These are phyloP conservation scores for Ogataea angusta DNA, from an alignment of 805 yeast species.

Conservation along the genomic window DNA sequence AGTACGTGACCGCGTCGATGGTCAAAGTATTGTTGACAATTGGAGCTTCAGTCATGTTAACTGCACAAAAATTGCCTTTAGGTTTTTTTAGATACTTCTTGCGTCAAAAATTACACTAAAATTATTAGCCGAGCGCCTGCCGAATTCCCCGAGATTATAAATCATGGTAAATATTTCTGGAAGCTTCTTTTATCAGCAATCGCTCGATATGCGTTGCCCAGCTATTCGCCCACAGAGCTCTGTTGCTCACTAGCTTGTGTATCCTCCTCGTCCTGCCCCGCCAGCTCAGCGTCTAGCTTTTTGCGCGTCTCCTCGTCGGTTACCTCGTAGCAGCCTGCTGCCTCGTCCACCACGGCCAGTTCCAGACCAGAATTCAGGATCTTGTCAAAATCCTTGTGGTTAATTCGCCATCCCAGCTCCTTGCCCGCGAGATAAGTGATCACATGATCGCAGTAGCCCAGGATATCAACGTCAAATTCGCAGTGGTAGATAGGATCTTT, in stretches of 20 bases:
- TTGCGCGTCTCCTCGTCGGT: slow-evolving; percentile 29
- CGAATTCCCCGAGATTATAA: neutral
- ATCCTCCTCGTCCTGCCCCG: neutral
- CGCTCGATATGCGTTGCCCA: neutral
- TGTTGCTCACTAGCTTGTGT: neutral
- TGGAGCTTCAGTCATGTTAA: neutral
- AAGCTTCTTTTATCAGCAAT: neutral
- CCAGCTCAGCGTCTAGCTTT: neutral
- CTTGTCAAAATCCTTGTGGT: slow-evolving; percentile 48
- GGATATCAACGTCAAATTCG: slow-evolving; percentile 71
- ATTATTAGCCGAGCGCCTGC: neutral
- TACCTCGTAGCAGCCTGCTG: slow-evolving; percentile 35
- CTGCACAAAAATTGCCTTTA: no score
- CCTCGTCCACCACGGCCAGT: slow-evolving; percentile 27
- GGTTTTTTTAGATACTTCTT: neutral
- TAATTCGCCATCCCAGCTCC: slow-evolving; percentile 54
- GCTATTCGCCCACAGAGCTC: neutral
- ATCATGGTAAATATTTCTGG: neutral
- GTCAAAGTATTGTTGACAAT: slow-evolving; percentile 8
- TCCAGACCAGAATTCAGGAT: slow-evolving; percentile 34
- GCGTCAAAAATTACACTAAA: neutral
- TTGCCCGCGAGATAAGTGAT: slow-evolving; percentile 60
- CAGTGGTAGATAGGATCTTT: slow-evolving; percentile 71
- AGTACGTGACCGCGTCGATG: slow-evolving; percentile 9
- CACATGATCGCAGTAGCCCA: slow-evolving; percentile 83